Conservation (phyloP, 441 rosid genomes). For the Melastoma candidum region DNA sequence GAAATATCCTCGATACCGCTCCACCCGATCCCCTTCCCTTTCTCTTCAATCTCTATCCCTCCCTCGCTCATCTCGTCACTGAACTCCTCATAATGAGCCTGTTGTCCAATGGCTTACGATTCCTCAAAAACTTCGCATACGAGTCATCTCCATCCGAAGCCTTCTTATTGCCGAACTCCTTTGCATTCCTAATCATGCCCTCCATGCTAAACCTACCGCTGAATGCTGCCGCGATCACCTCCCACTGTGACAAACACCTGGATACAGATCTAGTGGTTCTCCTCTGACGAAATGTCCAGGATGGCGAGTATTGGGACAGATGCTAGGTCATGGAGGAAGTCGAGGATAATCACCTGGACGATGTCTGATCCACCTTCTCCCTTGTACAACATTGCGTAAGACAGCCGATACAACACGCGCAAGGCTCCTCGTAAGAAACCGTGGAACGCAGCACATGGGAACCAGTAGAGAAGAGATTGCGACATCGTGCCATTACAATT, state of each 20-base stretch:
- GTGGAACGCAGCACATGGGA: no score
- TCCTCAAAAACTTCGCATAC: slow-evolving; percentile 68
- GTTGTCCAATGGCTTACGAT: slow-evolving; percentile 52
- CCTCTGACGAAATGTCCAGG: no score
- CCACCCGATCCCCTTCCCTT: slow-evolving; percentile 34
- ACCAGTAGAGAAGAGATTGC: no score
- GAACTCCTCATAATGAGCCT: slow-evolving; percentile 22
- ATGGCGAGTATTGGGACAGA: no score
- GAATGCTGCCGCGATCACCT: slow-evolving; percentile 58
- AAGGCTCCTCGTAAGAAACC: no score
- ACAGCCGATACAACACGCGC: no score
- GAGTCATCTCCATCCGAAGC: slow-evolving; percentile 41
- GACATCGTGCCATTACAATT: no score
- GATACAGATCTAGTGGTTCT: no score
- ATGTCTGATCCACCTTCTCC: no score
- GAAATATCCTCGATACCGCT: slow-evolving; percentile 70
- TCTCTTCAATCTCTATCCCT: slow-evolving; percentile 15
- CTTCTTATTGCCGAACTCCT: slow-evolving; percentile 68
- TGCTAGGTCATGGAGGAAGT: no score
- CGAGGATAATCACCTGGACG: no score
- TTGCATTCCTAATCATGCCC: slow-evolving; percentile 69
- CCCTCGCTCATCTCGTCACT: slow-evolving; percentile 14
- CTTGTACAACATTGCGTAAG: no score
- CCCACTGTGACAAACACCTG: slow-evolving; percentile 30
- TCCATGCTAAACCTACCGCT: slow-evolving; percentile 58